phyloP scores from a whole-genome alignment of 805 yeast genomes.

The Gaillardinia entomophila region DNA sequence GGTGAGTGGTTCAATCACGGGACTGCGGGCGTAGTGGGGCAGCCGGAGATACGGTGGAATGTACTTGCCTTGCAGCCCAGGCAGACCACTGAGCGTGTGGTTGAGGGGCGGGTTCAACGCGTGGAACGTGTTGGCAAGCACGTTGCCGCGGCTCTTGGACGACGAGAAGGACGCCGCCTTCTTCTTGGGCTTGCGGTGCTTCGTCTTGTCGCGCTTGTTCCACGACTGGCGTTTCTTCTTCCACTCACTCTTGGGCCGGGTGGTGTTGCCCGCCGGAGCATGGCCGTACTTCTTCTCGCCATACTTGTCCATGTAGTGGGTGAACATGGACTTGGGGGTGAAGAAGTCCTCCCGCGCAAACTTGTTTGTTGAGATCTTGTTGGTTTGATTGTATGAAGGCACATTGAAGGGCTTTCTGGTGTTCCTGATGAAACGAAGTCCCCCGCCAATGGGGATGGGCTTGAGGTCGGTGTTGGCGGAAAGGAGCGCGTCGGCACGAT shows the following conservation, averaged over 20 bases:
- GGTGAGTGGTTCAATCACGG: constrained; percentile 24
- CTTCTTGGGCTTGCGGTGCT: neutral
- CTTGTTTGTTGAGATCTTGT: constrained; percentile 10
- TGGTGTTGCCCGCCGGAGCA: neutral
- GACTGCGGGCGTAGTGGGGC: constrained; percentile 27
- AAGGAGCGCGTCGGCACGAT: constrained; percentile 38
- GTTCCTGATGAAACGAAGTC: constrained; percentile 26
- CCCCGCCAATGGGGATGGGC: constrained; percentile 36
- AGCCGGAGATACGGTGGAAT: constrained; percentile 39
- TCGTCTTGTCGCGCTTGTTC: neutral
- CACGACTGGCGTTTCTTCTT: neutral
- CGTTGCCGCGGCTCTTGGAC: neutral
- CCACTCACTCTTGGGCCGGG: neutral
- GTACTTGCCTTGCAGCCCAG: constrained; percentile 24
- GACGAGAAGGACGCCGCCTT: neutral
- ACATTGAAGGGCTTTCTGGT: constrained; percentile 59
- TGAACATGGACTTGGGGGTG: constrained; percentile 71
- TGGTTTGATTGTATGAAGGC: constrained; percentile 46
- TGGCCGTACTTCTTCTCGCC: constrained; percentile 27
- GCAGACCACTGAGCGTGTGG: neutral
- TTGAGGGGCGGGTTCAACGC: neutral
- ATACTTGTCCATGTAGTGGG: constrained; percentile 63
- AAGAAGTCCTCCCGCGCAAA: constrained; percentile 68
- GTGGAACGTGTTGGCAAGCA: constrained; percentile 1
- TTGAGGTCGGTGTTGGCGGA: constrained; percentile 30